Evolutionary conservation across 805 yeast genomes (phyloP).

Genomic region (Yarrowia keelungensis): DNA sequence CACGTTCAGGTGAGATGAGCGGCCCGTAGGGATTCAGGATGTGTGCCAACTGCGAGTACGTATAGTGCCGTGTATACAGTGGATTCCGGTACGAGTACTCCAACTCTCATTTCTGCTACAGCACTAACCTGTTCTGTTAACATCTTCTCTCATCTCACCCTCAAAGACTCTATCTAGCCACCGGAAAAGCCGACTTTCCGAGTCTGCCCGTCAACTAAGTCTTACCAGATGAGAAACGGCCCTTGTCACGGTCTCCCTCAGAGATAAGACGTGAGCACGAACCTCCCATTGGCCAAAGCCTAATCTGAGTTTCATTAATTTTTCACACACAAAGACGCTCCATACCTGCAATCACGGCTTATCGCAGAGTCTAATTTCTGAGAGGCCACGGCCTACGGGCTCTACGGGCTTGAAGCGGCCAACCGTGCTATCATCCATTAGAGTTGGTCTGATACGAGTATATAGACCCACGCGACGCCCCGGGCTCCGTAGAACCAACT

Average conservation of each 20-base stretch:
- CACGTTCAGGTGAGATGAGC: no score
- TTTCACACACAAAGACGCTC: slow-evolving; percentile 21
- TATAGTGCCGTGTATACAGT: no score
- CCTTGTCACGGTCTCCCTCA: neutral
- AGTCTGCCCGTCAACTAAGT: neutral
- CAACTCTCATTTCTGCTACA: no score
- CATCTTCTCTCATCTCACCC: no score
- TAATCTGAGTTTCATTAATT: neutral
- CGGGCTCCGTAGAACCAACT: no score
- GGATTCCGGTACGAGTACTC: no score
- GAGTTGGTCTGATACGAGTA: neutral
- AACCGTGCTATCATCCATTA: slow-evolving; percentile 18
- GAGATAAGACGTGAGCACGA: neutral
- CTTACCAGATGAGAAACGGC: neutral
- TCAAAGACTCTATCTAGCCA: neutral
- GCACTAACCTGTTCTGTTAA: no score
- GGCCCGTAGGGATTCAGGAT: no score
- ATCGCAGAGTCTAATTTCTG: slow-evolving; percentile 19
- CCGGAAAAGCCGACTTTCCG: slow-evolving; percentile 8
- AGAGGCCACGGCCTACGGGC: slow-evolving; percentile 9
- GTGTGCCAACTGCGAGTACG: no score
- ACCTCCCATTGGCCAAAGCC: slow-evolving; percentile 3
- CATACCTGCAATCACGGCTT: slow-evolving; percentile 18
- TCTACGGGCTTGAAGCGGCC: slow-evolving; percentile 26
- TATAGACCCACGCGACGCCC: neutral